These are phyloP conservation scores for Tetrapisispora iriomotensis DNA, from an alignment of 805 yeast species.

Conservation along the genomic window DNA sequence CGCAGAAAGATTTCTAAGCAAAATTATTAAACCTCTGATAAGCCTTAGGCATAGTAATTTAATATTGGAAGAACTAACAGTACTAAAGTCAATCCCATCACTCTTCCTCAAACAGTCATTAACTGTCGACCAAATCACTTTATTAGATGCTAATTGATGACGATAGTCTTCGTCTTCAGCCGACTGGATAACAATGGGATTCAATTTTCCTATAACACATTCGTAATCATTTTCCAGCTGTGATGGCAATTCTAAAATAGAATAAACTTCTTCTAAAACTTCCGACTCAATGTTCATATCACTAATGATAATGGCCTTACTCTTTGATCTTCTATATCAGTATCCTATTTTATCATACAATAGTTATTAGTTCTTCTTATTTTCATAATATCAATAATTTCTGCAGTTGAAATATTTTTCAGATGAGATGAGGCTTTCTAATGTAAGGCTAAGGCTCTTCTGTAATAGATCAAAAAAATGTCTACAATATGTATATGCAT, in stretches of 20 bases:
- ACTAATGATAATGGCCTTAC: no score
- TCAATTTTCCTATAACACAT: slow-evolving; percentile 5
- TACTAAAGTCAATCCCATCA: slow-evolving; percentile 1
- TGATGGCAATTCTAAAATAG: not conserved
- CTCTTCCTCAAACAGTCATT: slow-evolving; percentile 8
- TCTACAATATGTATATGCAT: no score
- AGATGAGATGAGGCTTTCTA: no score
- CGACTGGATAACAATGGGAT: slow-evolving; percentile 18
- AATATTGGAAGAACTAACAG: slow-evolving; percentile 1
- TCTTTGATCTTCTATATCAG: no score
- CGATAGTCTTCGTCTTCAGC: slow-evolving; percentile 23
- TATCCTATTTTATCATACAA: no score
- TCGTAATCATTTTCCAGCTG: not conserved
- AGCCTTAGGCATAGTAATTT: slow-evolving; percentile 26
- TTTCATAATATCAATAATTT: no score
- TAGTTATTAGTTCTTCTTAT: no score
- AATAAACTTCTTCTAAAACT: not conserved
- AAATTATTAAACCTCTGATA: slow-evolving; percentile 38
- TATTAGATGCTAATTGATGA: slow-evolving; percentile 13
- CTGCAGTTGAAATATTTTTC: no score
- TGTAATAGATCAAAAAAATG: no score
- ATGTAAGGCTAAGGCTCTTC: no score
- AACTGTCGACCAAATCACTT: slow-evolving; percentile 22
- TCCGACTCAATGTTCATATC: not conserved
- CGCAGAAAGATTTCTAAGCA: slow-evolving; percentile 39